phyloP scores from a whole-genome alignment of 164 flowering plant species.

The Dillenia turbinata region DNA sequence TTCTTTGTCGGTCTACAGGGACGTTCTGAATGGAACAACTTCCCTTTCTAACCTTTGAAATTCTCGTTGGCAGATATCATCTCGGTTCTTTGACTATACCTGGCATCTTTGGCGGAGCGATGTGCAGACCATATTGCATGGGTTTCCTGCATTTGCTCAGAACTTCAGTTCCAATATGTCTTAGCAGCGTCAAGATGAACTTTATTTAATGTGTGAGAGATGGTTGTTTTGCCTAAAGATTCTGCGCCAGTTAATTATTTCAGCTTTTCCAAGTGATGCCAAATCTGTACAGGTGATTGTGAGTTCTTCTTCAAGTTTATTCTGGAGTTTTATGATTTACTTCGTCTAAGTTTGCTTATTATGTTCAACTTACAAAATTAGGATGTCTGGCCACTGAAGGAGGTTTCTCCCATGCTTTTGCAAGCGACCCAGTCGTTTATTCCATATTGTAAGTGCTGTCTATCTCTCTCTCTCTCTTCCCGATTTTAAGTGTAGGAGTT shows the following conservation, averaged over 20 bases:
- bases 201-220: conserved; percentile 72
- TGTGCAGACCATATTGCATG: conserved; percentile 59
- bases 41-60: too few relatives aligned
- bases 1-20: too few relatives aligned
- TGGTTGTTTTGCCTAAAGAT: conserved; percentile 88
- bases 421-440: conserved; percentile 76
- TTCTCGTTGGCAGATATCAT: conserved; percentile 65
- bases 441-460: conserved; percentile 67
- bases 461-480: background rate
- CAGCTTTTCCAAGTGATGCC: conserved; percentile 81
- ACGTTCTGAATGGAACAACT: too few relatives aligned
- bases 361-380: conserved; percentile 19
- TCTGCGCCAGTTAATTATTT: conserved; percentile 67
- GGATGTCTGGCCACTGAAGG: conserved; percentile 89
- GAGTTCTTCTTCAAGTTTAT: background rate
- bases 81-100: conserved; percentile 75
- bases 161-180: conserved; percentile 31
- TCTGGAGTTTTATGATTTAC: background rate
- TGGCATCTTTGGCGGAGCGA: conserved; percentile 97
- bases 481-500: too few relatives aligned
- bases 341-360: background rate
- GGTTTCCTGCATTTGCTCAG: conserved; percentile 55
- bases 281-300: conserved; percentile 67
- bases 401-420: conserved; percentile 75
- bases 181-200: conserved; percentile 62